Evolutionary conservation across 495 filamentous ascomycete species (phyloP), one percentile per base, ranked within the genome.

Genomic region (Podospora appendiculata): DNA sequence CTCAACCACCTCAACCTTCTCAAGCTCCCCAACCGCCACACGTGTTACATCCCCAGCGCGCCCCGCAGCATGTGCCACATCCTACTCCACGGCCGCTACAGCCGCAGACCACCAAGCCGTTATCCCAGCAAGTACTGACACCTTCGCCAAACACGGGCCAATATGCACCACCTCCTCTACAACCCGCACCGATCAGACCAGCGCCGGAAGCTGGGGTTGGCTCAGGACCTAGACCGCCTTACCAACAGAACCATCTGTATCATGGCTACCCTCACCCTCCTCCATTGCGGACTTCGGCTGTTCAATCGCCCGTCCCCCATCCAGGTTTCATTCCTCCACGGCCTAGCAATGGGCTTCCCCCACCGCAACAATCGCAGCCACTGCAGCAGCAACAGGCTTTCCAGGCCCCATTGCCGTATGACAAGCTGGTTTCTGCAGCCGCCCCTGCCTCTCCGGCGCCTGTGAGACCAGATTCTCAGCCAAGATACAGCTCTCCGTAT

Each of bases 401-500:
- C 13, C 63, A 64, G 41, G 44, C 59, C 33, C 63, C 60, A 6
- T 47, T 60, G 18, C 51, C 69, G 18, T 70, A 63, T 48, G 52
- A 51, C 16, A 64, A 61, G 54, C 55, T 58, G 8, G 34, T 18
- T 6, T 11, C 47, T 6, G 33, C 51, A n/a, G 45, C 46, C 6
- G 16, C 33, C 40, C 19, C 40, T 19, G 35, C 58, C 3, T 54
- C 61, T 4, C 55, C 51, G 9, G 34, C 36, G 0, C 34, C 47
- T 36, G 16, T 17, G 3, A 48, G 53, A 14, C 63, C 67, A 39
- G 59, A 63, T 18, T 54, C 58, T 32, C 58, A 58, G 6, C 60
- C 57, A 43, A 52, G 34, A 1, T 75, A 73, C 46, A 70, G 52
- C 52, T 72, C 73, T n/a, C 65, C 68, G 12, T 68, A 72, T 41